Evolutionary conservation across 1,284 basidiomycete genomes (phyloP), one percentile per base, ranked within the genome.

Genomic region (Tremellales sp.): DNA sequence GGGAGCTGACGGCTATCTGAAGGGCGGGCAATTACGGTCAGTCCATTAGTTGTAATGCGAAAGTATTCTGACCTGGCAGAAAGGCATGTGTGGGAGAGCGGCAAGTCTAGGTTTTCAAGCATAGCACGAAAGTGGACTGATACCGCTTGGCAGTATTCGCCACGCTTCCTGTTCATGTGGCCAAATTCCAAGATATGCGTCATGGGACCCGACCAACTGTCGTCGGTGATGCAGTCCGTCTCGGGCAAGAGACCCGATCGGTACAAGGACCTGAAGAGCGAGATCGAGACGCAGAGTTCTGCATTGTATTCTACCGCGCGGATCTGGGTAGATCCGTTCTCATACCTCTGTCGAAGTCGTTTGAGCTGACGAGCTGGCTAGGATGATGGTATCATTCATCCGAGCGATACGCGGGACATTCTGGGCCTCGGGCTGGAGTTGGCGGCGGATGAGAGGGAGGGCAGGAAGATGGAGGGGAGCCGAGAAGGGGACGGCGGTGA

Each of bases 151-250:
- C 57, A 91, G 81, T 94, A 94, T 72, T 89, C 87, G 9, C 91
- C 92, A 3, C 79, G 91, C 51, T 95, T 97, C 79, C 73, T 97
- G 45, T 97, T 88, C 87, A 93, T 92, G 88, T 97, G 93, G 92
- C 92, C 92, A 50, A 94, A 93, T 60, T 88, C 92, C 25, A 91
- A 87, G 70, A 85, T 95, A 3, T 87, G 85, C n/a, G 92, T 97
- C 36, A 97, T 97, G 93, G 92, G 93, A 35, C 87, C 87, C 2
- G 87, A 84, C 35, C 92, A 95, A 68, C 80, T 97, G 19, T 87
- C 86, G 9, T 83, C 86, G 64, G 92, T 97, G 43, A 97, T 97
- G 92, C 77, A 85, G 24, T 82, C 82, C 1, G 90, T 97, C 16
- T 55, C 56, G 6, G 67, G 67, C 8, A 67, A 66, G 48, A 37